These are phyloP conservation scores for Pseudognaphalium luteoalbum DNA, from an alignment of 129 eudicot species.

Conservation along the genomic window DNA sequence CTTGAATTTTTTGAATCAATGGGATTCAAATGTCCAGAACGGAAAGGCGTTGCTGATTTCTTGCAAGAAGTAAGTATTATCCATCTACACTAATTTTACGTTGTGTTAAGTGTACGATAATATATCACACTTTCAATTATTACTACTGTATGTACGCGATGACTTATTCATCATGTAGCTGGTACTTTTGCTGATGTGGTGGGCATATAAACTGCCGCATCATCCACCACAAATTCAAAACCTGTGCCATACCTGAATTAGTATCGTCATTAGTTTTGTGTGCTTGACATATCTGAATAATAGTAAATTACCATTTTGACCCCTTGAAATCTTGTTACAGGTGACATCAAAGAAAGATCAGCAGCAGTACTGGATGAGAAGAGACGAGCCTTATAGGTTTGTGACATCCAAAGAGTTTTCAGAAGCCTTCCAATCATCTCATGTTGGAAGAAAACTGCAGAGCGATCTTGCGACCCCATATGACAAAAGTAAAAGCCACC, in stretches of 20 bases:
- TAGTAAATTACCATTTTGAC: slow-evolving; percentile 1
- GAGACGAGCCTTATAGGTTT: slow-evolving; percentile 52
- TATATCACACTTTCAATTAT: too few relatives aligned
- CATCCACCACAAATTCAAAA: too few relatives aligned
- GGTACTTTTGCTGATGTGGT: not conserved
- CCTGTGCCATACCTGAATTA: not conserved
- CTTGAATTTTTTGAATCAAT: slow-evolving; percentile 60
- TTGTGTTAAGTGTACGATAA: too few relatives aligned
- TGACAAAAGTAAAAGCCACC: slow-evolving; percentile 62
- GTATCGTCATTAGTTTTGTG: not conserved
- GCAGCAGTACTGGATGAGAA: slow-evolving; percentile 53
- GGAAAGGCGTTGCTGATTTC: slow-evolving; percentile 74
- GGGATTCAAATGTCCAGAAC: slow-evolving; percentile 66
- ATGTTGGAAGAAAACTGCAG: slow-evolving; percentile 43
- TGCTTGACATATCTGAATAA: not conserved
- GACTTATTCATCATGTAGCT: not conserved
- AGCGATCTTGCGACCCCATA: slow-evolving; percentile 44
- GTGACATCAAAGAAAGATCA: slow-evolving; percentile 85
- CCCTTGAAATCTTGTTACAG: slow-evolving; percentile 28
- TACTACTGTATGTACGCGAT: too few relatives aligned
- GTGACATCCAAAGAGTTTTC: slow-evolving; percentile 56
- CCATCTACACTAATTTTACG: not conserved
- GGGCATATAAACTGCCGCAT: not conserved
- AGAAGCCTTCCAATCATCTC: slow-evolving; percentile 59
- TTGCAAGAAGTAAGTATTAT: slow-evolving; percentile 61